Evolutionary conservation across 176 grass and related monocot genomes (phyloP), one percentile per base, ranked within the genome.

Genomic region (Eremochloa ophiuroides): DNA sequence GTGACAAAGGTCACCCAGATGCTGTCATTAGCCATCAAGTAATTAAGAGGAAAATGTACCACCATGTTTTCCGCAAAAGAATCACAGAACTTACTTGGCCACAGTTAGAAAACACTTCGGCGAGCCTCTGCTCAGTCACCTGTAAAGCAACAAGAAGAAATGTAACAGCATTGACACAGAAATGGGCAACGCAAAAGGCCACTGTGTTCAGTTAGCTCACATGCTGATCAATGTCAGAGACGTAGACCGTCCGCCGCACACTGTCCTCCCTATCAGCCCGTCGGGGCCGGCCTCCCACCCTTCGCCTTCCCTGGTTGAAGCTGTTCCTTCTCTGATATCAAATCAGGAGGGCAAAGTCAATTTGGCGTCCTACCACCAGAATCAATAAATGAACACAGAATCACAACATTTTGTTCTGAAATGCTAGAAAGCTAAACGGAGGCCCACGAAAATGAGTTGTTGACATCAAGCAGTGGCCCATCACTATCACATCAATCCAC

Each of bases 41-140:
- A 28, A 4, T 77, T 25, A 60, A 62, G 27, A 34, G 17, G 47
- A 62, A 40, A 11, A 22, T 33, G 10, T 60, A 60, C 5, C 8
- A 9, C 20, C 55, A 77, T 2, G 46, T 75, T 47, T 61, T 86
- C 28, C 34, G 23, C 13, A 41, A 76, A 70, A 26, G 23, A 84
- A 80, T 73, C 73, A 82, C 42, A 84, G 7, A 84, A 80, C 85
- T 88, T 87, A 95, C 95, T 85, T 93, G 95, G 51, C 95, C 95
- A 40, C 92, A 98, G 27, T 65, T 93, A 80, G 92, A 87, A 34
- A 98, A 98, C 41, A 98, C 86, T 84, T 94, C 95, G 10, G 95
- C 95, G 50, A 98, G 92, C 84, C 91, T 98, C 41, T 98, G 90
- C 89, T 98, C 95, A 72, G 95, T 98, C 77, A 98, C 95, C 95